A percentile compares a stretch with the other conserved stretches of the same genome.
phyloP scores from a whole-genome alignment of 2,329 filamentous ascomycete species.

The Fusarium nisikadoi region DNA sequence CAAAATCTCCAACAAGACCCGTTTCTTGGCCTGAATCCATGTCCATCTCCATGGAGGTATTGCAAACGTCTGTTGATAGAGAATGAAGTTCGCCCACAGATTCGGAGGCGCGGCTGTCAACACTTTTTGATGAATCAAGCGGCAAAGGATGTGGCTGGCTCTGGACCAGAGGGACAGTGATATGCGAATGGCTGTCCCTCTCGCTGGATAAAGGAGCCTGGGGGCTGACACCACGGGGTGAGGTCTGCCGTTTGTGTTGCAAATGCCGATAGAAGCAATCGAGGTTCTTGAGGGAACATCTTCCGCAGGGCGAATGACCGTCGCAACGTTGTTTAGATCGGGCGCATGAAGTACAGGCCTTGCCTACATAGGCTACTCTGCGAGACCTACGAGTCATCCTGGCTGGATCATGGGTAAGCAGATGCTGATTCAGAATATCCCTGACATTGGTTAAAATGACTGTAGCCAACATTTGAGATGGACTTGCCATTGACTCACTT shows the following conservation, averaged over 20 bases:
- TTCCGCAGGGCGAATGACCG: background rate
- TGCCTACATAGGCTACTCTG: background rate
- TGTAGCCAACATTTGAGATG: rapidly evolving
- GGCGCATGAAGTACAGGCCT: background rate
- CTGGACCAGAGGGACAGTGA: background rate
- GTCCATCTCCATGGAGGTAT: background rate
- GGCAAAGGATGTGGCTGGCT: background rate
- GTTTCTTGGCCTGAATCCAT: background rate
- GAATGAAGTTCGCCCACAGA: background rate
- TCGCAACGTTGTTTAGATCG: background rate
- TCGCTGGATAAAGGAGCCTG: background rate
- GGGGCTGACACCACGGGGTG: too few relatives aligned
- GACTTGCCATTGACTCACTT: background rate
- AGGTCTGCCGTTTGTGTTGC: background rate
- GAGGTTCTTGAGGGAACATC: background rate
- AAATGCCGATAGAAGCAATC: background rate
- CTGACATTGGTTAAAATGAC: background rate
- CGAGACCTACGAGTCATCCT: background rate
- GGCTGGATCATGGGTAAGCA: background rate
- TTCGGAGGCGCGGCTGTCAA: background rate
- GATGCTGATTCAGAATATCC: background rate
- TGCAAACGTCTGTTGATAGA: background rate
- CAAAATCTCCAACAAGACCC: background rate
- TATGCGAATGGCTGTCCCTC: background rate
- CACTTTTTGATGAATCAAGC: background rate